These are phyloP conservation scores for Penicillium crustosum DNA, from an alignment of 2,329 filamentous ascomycete genomes.

Conservation along the genomic window DNA sequence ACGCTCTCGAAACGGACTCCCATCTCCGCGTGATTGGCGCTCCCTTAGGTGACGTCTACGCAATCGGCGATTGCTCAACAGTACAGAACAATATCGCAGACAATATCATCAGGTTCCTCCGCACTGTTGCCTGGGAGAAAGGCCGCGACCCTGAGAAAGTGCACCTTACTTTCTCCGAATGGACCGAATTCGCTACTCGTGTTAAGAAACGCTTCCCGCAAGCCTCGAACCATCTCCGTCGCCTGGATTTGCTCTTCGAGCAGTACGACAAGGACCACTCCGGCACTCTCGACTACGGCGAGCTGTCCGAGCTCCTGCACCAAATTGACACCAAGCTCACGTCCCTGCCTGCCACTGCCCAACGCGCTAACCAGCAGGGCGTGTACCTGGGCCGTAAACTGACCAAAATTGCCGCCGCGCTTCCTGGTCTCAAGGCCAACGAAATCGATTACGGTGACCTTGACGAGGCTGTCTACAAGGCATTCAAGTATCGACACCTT, in stretches of 20 bases:
- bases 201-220: constrained; percentile 91
- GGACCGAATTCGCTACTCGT: constrained; percentile 77
- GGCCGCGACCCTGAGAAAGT: constrained; percentile 88
- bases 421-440: constrained; percentile 74
- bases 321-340: constrained; percentile 96
- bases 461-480: constrained; percentile 88
- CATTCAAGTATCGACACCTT: constrained; percentile 90
- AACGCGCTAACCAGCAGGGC: constrained; percentile 94
- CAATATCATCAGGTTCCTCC: constrained; percentile 85
- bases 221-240: constrained; percentile 78
- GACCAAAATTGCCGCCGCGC: constrained; percentile 79
- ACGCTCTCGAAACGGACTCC: constrained; percentile 90
- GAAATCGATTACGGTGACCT: constrained; percentile 84
- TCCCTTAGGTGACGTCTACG: constrained; percentile 91
- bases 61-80: constrained; percentile 91
- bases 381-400: constrained; percentile 90
- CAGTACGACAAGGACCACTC: constrained; percentile 91
- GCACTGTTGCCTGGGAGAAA: constrained; percentile 85
- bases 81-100: constrained; percentile 97
- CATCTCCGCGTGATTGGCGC: constrained; percentile 87
- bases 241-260: constrained; percentile 86
- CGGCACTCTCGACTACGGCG: constrained; percentile 90
- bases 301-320: constrained; percentile 80
- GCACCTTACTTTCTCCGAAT: constrained; percentile 81
- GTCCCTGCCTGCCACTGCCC: constrained; percentile 88